These are phyloP conservation scores for Gliomastix tumulicola DNA, from an alignment of 2,329 filamentous ascomycete genomes.

Conservation along the genomic window DNA sequence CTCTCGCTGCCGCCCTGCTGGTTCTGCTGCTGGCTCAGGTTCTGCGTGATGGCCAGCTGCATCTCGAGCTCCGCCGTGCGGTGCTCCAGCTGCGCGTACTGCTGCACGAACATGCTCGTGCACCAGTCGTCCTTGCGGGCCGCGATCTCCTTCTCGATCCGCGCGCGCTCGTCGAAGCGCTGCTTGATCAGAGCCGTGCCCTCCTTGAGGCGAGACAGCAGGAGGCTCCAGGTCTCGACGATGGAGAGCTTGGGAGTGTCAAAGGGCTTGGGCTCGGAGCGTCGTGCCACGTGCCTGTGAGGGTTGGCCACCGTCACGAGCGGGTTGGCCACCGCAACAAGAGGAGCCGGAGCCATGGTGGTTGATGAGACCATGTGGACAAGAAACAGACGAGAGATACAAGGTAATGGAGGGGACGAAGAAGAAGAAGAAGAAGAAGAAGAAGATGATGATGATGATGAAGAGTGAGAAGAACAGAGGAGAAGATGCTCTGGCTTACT, in stretches of 20 bases:
- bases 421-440: too few species aligned
- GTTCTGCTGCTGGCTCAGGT: background rate
- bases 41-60: slow-evolving; percentile 4
- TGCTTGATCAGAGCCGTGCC: slow-evolving; percentile 1
- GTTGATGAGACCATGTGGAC: too few species aligned
- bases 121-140: slow-evolving; percentile 5
- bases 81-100: slow-evolving; percentile 1
- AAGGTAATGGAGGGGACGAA: too few species aligned
- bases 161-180: slow-evolving; percentile 3
- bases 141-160: slow-evolving; percentile 4
- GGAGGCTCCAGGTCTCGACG: slow-evolving; percentile 1
- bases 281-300: background rate
- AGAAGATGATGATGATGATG: too few species aligned
- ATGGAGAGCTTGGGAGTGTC: slow-evolving; percentile 5
- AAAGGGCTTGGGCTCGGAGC: slow-evolving; percentile 1
- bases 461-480: too few species aligned
- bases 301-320: background rate
- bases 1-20: background rate
- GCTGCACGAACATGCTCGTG: slow-evolving; percentile 1
- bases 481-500: too few species aligned
- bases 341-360: background rate
- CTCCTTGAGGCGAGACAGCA: slow-evolving; percentile 3
- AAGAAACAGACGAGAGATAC: too few species aligned
- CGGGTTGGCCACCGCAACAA: background rate
- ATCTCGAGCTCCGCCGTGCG: slow-evolving; percentile 4